Base-by-base conservation (phyloP, 2,329 filamentous ascomycete species). In the Pseudocercospora fijiensis region DNA sequence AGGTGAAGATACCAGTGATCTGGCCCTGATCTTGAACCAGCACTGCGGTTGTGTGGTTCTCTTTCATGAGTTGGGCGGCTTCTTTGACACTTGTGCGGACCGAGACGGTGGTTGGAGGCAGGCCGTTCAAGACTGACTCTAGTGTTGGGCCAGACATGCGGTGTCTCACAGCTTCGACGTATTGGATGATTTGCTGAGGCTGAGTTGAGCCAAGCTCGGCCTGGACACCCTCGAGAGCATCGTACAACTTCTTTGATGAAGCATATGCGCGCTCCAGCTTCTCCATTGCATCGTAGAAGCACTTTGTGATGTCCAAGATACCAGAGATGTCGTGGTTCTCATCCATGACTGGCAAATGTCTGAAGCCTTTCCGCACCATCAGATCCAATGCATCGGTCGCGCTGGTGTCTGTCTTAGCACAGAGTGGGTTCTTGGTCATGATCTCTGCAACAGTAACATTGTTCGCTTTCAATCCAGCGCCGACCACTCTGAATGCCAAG, bases 251-350 rank as follows among this genome's bases (percentile, higher is more conserved):
- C 71, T 95, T 88, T n/a, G 95, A 99, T 16, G 95, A 98, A 69
- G 92, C 92, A 78, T 99, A 99, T 57, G 95, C 95, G 58, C 95
- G 90, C 83, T 99, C 95, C 65, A 99, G 82, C 83, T 99, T 99
- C 83, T 99, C 95, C 95, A 99, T 99, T 49, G 95, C 95, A 80
- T 99, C 95, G 80, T 99, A 99, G 79, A 99, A 99, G 80, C 95
- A 99, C 80, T 98, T 99, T 62, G 95, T 99, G 73, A 99, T 99
- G 78, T 99, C 95, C 60, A 99, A 83, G 70, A 99, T 93, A 82
- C 95, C 95, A 7, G 93, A 96, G 67, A 99, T 99, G 75, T 99
- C 94, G 79, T 99, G 95, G 78, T 99, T 98, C 82, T 99, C 95
- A 79, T 99, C 95, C 95, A 99, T 99, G 69, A 99, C 95, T 2